Base-by-base conservation (phyloP, 805 yeast genomes). In the Debaryomyces tyrocola region DNA sequence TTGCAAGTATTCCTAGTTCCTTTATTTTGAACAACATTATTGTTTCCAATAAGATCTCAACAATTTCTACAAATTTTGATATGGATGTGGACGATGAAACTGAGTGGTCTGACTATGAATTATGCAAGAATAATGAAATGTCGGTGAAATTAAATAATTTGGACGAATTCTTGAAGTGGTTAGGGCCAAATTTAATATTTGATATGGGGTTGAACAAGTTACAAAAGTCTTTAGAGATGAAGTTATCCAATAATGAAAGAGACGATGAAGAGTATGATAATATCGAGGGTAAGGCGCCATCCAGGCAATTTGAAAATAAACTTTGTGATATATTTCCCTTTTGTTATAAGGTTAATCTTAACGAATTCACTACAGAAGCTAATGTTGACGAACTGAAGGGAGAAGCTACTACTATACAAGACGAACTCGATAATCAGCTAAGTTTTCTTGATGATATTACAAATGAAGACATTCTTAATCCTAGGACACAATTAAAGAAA, bases 1-100 rank as follows among this genome's bases (percentile, higher is more conserved):
- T 84, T 0, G 70, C 76, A 37, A 77, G 87, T 0, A 80, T 87
- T 9, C 92, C 95, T 0, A 68, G 73, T 12, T 55, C 60, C 11
- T 82, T 82, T 50, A 63, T 77, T 35, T 49, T 66, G 10, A 66
- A 70, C 15, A 72, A 66, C 45, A 40, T 47, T 20, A 35, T 47
- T 4, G 40, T 40, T 7, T 43, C 44, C n/a, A 49, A 50, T 7
- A 29, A 57, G 7, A 44, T 56, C 12, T 50, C 67, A 20, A 67
- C 57, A 37, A 68, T 68, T 49, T 59, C 58, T 33, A 64, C 70
- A 49, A 66, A 60, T 42, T 66, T 60, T n/a, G 72, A 66, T 37
- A 39, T 39, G 42, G 66, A 61, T 8, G 62, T 55, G n/a, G 74
- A 67, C 6, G 65, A 62, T 6, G 70, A 66, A 14, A 60, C 63